Percentiles rank a stretch among this genome's conserved stretches.
These are phyloP conservation scores for Wakefieldia striispora DNA, from an alignment of 768 basidiomycete species.

Conservation along the genomic window DNA sequence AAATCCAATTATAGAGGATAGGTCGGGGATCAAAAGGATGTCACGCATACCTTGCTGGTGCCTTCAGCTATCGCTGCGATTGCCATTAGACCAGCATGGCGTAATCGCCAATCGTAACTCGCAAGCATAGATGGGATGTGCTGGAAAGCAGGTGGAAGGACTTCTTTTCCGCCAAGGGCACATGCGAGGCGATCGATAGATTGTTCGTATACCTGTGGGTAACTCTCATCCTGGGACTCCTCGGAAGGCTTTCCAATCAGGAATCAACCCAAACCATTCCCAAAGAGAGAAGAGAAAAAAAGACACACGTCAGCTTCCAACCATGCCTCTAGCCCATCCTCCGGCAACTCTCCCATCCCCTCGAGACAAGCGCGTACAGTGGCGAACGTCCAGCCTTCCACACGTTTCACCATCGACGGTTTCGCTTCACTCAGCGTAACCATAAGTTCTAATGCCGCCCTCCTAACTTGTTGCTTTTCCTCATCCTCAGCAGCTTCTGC, in stretches of 20 bases:
- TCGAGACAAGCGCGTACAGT: slow-evolving; percentile 77
- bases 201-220: slow-evolving; percentile 79
- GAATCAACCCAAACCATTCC: not conserved
- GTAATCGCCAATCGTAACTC: slow-evolving; percentile 78
- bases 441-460: slow-evolving; percentile 81
- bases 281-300: slow-evolving; percentile 11
- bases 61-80: slow-evolving; percentile 86
- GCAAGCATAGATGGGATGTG: slow-evolving; percentile 81
- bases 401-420: slow-evolving; percentile 64
- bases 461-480: slow-evolving; percentile 65
- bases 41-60: slow-evolving; percentile 55
- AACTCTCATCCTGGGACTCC: slow-evolving; percentile 57
- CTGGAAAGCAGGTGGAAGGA: slow-evolving; percentile 79
- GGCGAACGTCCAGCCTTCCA: slow-evolving; percentile 67
- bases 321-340: slow-evolving; percentile 60
- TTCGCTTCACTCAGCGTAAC: slow-evolving; percentile 74
- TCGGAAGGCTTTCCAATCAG: slow-evolving; percentile 51
- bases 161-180: slow-evolving; percentile 71
- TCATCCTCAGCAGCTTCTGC: slow-evolving; percentile 52
- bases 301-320: slow-evolving; percentile 73
- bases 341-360: slow-evolving; percentile 77
- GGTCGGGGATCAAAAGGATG: not conserved
- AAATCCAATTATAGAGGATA: not conserved
- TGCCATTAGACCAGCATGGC: slow-evolving; percentile 86
- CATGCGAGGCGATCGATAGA: slow-evolving; percentile 78